Base-by-base conservation (phyloP, 768 basidiomycete genomes). In the Hypsizygus marmoreus region DNA sequence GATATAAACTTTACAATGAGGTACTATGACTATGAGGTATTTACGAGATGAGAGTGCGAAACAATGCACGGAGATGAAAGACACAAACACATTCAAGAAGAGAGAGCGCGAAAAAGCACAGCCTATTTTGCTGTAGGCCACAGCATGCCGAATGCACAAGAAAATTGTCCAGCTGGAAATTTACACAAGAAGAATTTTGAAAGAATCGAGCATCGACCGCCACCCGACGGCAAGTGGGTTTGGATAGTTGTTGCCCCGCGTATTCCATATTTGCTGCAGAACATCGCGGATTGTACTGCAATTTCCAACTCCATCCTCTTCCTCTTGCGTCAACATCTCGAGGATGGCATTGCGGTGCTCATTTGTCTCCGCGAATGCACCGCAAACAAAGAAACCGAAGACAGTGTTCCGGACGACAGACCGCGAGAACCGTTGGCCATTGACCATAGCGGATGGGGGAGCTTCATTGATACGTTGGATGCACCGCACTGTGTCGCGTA, bases 341-440 rank as follows among this genome's bases (percentile, higher is more conserved):
- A 65, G 52, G 11, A 91, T 67, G 50, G 72, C 68, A 2, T 49
- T 31, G 40, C 75, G 76, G 49, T 81, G 67, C 1, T 43, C 43
- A 3, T 26, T 47, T 40, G 79, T 68, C 59, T 83, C 80, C 50
- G 85, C 82, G 40, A 91, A 74, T 52, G 77, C 81, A 1, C 88
- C 88, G 49, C 80, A 80, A 40, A 92, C 76, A 57, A 84, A 89
- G 47, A 88, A 81, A 34, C 80, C 78, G 56, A 91, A 89, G 54
- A 91, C 86, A 20, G 88, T 88, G 66, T 84, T 88, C 29, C 88
- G 74, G 45, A 89, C 76, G 20, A 91, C 84, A 11, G 77, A 72
- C 32, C 75, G 73, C 36, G 74, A 67, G 31, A 71, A 66, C 33
- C 54, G 62, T n/a, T 47, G 53, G 16, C 46, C 53, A 54, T 39